Percentiles rank a stretch among this genome's conserved stretches.
These are phyloP conservation scores for Diplodia sapinea DNA, from an alignment of 2,329 filamentous ascomycete species.

Conservation along the genomic window DNA sequence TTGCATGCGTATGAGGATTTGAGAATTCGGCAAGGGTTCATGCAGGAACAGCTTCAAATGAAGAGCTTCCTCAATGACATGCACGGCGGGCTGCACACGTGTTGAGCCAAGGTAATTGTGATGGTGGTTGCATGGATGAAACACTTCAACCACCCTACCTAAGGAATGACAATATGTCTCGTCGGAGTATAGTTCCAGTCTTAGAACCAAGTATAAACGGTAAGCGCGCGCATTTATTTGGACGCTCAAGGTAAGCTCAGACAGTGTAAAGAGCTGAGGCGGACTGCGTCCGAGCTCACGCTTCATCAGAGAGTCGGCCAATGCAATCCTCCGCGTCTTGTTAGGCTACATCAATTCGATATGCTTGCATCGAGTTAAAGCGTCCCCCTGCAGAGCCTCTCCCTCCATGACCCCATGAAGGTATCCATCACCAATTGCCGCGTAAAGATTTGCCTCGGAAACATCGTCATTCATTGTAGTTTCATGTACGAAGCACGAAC, in stretches of 20 bases:
- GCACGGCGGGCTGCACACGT: neutral
- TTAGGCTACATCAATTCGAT: too few species aligned
- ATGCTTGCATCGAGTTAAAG: too few species aligned
- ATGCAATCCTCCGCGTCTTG: too few species aligned
- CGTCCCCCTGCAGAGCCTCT: too few species aligned
- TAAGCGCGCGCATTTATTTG: neutral
- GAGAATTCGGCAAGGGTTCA: neutral
- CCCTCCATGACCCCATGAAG: too few species aligned
- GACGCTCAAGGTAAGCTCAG: neutral
- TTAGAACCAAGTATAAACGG: neutral
- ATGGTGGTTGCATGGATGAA: conserved; percentile 5
- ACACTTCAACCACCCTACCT: conserved; percentile 2
- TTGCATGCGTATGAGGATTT: neutral
- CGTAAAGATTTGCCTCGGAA: too few species aligned
- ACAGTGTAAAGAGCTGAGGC: neutral
- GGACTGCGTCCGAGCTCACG: too few species aligned
- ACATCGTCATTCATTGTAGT: too few species aligned
- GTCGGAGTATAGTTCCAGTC: neutral
- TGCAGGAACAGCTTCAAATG: conserved; percentile 20
- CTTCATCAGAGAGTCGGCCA: too few species aligned
- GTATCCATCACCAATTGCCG: too few species aligned
- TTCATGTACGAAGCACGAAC: too few species aligned
- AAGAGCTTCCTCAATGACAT: neutral
- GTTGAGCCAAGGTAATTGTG: neutral
- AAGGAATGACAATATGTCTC: neutral